Percentiles rank a stretch among this genome's conserved stretches.
phyloP scores from a whole-genome alignment of 2,329 filamentous ascomycete species.

The Xylariaceae sp. region DNA sequence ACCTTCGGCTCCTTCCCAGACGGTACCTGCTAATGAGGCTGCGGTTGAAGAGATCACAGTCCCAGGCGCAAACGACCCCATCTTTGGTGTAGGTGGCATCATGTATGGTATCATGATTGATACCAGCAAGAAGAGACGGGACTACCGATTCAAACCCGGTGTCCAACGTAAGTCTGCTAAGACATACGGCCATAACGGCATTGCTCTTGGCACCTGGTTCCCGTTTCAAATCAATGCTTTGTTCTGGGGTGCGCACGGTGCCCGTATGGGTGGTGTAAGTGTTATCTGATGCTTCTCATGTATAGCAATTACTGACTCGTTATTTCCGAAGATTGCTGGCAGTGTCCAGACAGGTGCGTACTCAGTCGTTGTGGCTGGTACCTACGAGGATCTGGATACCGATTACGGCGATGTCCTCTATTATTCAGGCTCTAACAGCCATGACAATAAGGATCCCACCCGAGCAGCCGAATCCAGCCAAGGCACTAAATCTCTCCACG shows the following conservation, averaged over 20 bases:
- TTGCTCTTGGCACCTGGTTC: slow-evolving; percentile 36
- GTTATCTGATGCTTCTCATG: neutral
- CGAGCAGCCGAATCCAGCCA: slow-evolving; percentile 23
- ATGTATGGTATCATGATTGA: slow-evolving; percentile 33
- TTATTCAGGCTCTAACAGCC: slow-evolving; percentile 30
- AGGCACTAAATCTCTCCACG: slow-evolving; percentile 33
- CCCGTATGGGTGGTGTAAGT: too few relatives aligned
- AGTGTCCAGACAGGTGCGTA: slow-evolving; percentile 29
- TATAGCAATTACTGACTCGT: slow-evolving; percentile 1
- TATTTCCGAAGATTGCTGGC: slow-evolving; percentile 35
- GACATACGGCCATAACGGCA: slow-evolving; percentile 36
- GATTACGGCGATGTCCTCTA: slow-evolving; percentile 24
- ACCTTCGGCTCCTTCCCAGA: neutral
- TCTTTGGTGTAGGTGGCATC: slow-evolving; percentile 34
- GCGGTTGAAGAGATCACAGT: slow-evolving; percentile 12
- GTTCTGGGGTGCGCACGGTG: slow-evolving; percentile 37
- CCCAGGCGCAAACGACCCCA: slow-evolving; percentile 28
- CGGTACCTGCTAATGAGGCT: neutral
- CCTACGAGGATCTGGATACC: slow-evolving; percentile 27
- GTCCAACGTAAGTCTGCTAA: slow-evolving; percentile 27
- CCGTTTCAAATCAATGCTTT: slow-evolving; percentile 35
- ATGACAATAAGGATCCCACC: slow-evolving; percentile 20
- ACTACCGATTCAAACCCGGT: slow-evolving; percentile 29
- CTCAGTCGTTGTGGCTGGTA: slow-evolving; percentile 34
- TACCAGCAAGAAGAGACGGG: slow-evolving; percentile 16